Conservation (phyloP, 148 eudicot species). For the Chenopodium suecicum region DNA sequence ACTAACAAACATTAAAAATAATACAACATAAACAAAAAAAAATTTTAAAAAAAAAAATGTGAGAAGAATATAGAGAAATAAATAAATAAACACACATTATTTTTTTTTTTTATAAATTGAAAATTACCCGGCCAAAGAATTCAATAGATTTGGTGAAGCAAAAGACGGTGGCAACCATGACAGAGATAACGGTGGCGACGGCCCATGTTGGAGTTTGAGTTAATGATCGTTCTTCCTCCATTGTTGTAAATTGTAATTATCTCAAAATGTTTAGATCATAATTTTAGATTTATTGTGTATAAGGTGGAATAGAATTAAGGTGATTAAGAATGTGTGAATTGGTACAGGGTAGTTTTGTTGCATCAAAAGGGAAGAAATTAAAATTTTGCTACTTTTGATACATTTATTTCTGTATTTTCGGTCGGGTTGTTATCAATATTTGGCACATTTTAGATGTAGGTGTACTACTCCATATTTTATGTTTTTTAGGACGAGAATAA, state of each 20-base stretch:
- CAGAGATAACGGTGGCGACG: constrained; percentile 58
- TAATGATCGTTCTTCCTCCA: constrained; percentile 45
- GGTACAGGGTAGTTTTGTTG: no score
- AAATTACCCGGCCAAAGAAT: constrained; percentile 47
- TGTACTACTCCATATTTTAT: no score
- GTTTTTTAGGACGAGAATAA: no score
- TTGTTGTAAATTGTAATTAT: constrained; percentile 18
- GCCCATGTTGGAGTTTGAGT: constrained; percentile 83
- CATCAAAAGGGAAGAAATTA: no score
- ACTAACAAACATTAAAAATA: constrained; percentile 37
- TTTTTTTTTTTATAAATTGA: no score
- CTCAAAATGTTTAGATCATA: neutral
- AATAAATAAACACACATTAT: neutral
- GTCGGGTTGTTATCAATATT: no score
- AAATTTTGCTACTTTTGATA: no score
- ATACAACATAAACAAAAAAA: no score
- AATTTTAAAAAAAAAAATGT: neutral
- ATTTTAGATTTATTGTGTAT: neutral
- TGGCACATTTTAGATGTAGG: no score
- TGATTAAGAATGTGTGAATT: no score
- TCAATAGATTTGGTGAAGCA: constrained; percentile 43
- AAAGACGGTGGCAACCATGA: constrained; percentile 51
- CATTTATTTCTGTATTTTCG: no score
- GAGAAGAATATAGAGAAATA: neutral
- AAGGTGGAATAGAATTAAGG: no score